Base-by-base conservation (phyloP, 345 rosid species). In the Hibiscus syriacus region DNA sequence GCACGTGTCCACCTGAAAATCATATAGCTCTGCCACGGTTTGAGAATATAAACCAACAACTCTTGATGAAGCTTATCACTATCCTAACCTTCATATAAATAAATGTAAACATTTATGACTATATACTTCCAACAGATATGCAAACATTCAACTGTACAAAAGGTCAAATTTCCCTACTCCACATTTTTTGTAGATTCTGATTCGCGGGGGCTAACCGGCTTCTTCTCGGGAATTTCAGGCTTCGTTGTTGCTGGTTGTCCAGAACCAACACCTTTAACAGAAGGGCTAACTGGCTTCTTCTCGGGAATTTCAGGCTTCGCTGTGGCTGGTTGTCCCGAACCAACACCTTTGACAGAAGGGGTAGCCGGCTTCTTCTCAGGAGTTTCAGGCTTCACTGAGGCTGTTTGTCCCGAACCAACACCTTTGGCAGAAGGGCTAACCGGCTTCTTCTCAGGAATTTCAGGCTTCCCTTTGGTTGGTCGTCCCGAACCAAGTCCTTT, bases 331-430 rank as follows among this genome's bases (percentile, higher is more conserved):
- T n/a, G n/a, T n/a, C n/a, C n/a, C n/a, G n/a, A n/a, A n/a, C n/a
- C n/a, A n/a, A n/a, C n/a, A n/a, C n/a, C n/a, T n/a, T n/a, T n/a
- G n/a, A n/a, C n/a, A n/a, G n/a, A n/a, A n/a, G n/a, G 68, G 10
- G 56, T 63, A 43, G 27, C 68, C 14, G 22, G 38, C 19, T 20
- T 60, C 65, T 60, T n/a, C n/a, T n/a, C 83, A 80, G 63, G 63
- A 58, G 71, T 82, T 43, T 86, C 96, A 3, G 76, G 85, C 75
- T 89, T 87, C n/a, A 80, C 67, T 1, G 87, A 78, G 11, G 90
- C 92, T 78, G 74, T 76, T 6, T 81, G 83, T 38, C 80, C 90
- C 0, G 79, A 70, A 20, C 88, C 90, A 12, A 74, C 85, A 17
- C 66, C 80, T 70, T 67, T 78, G 22, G 75, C 75, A 36, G 92